Conservation (phyloP, 176 grass and related monocot genomes). For the Zoysia japonica region DNA sequence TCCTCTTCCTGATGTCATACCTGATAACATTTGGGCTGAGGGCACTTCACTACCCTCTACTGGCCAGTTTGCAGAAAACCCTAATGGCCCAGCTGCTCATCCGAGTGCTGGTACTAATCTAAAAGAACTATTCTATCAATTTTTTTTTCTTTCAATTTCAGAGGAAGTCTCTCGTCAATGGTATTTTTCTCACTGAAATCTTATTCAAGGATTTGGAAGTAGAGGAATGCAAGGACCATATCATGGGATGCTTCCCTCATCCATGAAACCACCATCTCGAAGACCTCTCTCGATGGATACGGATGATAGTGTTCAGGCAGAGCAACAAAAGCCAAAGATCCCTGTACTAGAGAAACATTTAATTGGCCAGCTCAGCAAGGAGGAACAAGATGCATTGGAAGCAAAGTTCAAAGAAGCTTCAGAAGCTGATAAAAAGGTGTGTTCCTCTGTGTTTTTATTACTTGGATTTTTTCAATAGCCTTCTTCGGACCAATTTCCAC, state of each 20-base stretch:
- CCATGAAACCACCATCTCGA: slow-evolving; percentile 67
- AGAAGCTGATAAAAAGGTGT: slow-evolving; percentile 92
- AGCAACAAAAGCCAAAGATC: slow-evolving; percentile 79
- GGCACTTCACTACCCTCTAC: slow-evolving; percentile 82
- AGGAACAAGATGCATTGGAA: slow-evolving; percentile 70
- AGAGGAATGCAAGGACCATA: slow-evolving; percentile 59
- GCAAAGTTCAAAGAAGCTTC: slow-evolving; percentile 92
- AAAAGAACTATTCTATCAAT: slow-evolving; percentile 19
- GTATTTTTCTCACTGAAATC: slow-evolving; percentile 33
- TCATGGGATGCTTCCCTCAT: slow-evolving; percentile 58
- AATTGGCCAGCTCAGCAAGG: slow-evolving; percentile 92
- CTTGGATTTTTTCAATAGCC: slow-evolving; percentile 2
- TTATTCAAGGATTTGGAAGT: slow-evolving; percentile 57
- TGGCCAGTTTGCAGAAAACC: slow-evolving; percentile 69
- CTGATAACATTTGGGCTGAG: slow-evolving; percentile 80
- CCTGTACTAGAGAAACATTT: slow-evolving; percentile 89
- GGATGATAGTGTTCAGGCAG: slow-evolving; percentile 46
- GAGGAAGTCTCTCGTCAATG: slow-evolving; percentile 22
- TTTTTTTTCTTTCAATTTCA: slow-evolving; percentile 21
- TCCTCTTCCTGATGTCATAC: slow-evolving; percentile 81
- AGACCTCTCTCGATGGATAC: slow-evolving; percentile 55
- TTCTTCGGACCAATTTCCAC: not conserved
- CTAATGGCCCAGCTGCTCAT: slow-evolving; percentile 49
- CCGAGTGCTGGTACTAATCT: slow-evolving; percentile 61
- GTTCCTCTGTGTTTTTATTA: not conserved